These are phyloP conservation scores for Diplodia sapinea DNA, from an alignment of 2,329 filamentous ascomycete species.

Conservation along the genomic window DNA sequence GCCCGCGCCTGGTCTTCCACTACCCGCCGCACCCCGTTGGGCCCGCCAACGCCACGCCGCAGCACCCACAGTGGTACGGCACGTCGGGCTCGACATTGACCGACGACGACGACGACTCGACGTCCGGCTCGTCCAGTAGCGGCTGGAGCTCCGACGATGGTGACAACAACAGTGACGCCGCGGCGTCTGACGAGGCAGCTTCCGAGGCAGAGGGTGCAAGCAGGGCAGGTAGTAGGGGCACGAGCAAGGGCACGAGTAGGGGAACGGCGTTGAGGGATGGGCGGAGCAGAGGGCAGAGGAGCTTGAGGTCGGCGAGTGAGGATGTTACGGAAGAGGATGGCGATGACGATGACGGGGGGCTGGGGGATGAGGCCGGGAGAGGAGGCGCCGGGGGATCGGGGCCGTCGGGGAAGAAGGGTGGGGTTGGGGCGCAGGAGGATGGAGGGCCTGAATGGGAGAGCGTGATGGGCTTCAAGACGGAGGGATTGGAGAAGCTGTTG, in stretches of 20 bases:
- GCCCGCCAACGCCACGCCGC: constrained; percentile 43
- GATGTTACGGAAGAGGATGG: constrained; percentile 42
- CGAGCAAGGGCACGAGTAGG: constrained; percentile 44
- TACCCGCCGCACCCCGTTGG: constrained; percentile 49
- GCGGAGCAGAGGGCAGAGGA: constrained; percentile 37
- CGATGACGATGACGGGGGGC: constrained; percentile 42
- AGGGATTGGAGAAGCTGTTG: constrained; percentile 49
- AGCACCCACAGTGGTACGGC: constrained; percentile 47
- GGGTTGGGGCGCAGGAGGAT: constrained; percentile 35
- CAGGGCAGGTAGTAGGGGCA: constrained; percentile 21
- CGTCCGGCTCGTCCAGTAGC: constrained; percentile 30
- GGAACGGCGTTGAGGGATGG: constrained; percentile 41
- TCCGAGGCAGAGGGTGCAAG: constrained; percentile 14
- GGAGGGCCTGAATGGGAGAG: constrained; percentile 48
- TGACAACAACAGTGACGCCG: constrained; percentile 33
- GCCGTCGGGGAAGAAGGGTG: constrained; percentile 32
- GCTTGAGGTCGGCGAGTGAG: constrained; percentile 39
- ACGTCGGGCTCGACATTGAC: constrained; percentile 46
- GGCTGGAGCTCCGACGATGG: constrained; percentile 43
- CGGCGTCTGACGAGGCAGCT: constrained; percentile 35
- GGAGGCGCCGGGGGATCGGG: constrained; percentile 30
- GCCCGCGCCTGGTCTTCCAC: constrained; percentile 51
- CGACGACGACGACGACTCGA: constrained; percentile 36
- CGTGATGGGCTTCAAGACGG: constrained; percentile 48
- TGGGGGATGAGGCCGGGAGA: constrained; percentile 32